These are phyloP conservation scores for Tetradesmus lagerheimii DNA, from an alignment of 139 green algal species.

Conservation along the genomic window DNA sequence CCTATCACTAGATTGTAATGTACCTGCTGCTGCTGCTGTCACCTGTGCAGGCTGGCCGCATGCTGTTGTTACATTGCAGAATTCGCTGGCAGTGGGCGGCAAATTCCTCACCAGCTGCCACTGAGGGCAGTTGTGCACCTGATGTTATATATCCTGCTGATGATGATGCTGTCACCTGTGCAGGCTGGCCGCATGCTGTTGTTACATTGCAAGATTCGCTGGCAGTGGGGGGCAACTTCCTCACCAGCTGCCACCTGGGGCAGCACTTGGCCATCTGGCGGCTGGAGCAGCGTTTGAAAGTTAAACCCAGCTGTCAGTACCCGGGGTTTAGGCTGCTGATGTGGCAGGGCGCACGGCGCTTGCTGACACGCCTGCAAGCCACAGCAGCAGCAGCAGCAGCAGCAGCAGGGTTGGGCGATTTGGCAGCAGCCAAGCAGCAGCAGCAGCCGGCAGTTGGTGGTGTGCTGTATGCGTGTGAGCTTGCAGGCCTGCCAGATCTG, in stretches of 20 bases:
- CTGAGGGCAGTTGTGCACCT: background rate
- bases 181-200: conserved; percentile 42
- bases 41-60: conserved; percentile 15
- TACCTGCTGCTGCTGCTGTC: background rate
- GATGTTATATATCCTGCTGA: background rate
- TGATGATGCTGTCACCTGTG: background rate
- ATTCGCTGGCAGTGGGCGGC: background rate
- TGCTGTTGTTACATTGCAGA: background rate
- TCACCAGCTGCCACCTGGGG: background rate
- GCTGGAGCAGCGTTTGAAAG: conserved; percentile 28
- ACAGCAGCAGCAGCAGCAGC: background rate
- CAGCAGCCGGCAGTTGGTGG: background rate
- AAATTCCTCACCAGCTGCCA: conserved; percentile 4
- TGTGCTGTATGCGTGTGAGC: conserved; percentile 17
- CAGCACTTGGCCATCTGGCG: background rate
- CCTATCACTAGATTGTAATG: background rate
- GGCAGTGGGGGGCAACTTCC: conserved; percentile 36
- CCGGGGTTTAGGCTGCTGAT: conserved; percentile 21
- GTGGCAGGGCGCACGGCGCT: conserved; percentile 16
- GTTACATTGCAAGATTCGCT: conserved; percentile 15
- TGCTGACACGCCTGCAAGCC: background rate
- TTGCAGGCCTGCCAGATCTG: conserved; percentile 9
- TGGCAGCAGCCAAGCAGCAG: background rate
- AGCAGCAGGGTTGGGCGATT: background rate
- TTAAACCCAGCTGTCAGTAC: conserved; percentile 21